Conservation (phyloP, 768 basidiomycete genomes). For the Pleurotus salmoneostramineus region DNA sequence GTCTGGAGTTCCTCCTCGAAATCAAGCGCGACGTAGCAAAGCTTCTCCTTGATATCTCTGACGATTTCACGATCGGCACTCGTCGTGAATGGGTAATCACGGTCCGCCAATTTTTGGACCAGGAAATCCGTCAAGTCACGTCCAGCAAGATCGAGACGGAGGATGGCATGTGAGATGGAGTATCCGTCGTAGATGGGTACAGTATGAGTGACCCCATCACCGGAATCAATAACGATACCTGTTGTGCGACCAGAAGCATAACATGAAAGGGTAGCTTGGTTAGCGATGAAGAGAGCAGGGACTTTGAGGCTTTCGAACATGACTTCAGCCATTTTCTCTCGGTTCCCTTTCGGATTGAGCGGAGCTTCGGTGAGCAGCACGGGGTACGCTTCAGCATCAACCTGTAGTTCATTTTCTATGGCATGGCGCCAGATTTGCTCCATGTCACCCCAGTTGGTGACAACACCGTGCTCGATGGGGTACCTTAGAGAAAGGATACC, state of each 20-base stretch:
- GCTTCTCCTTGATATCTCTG: slow-evolving; percentile 96
- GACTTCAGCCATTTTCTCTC: slow-evolving; percentile 96
- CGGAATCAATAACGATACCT: slow-evolving; percentile 92
- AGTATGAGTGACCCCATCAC: slow-evolving; percentile 94
- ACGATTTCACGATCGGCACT: slow-evolving; percentile 93
- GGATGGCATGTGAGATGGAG: slow-evolving; percentile 88
- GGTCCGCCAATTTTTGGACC: slow-evolving; percentile 83
- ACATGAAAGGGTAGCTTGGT: slow-evolving; percentile 87
- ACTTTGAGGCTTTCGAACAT: slow-evolving; percentile 97
- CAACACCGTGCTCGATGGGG: slow-evolving; percentile 91
- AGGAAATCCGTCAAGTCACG: slow-evolving; percentile 86
- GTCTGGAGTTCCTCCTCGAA: slow-evolving; percentile 93
- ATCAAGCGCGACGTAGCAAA: slow-evolving; percentile 92
- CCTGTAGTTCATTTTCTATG: slow-evolving; percentile 94
- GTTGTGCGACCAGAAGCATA: slow-evolving; percentile 96
- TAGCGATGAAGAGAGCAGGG: slow-evolving; percentile 88
- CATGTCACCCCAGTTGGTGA: slow-evolving; percentile 99
- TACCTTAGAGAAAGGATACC: slow-evolving; percentile 93
- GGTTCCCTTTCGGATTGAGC: slow-evolving; percentile 89
- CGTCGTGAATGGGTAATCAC: slow-evolving; percentile 93
- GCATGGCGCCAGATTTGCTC: slow-evolving; percentile 99
- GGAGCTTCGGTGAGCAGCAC: slow-evolving; percentile 90
- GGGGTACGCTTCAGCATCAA: slow-evolving; percentile 91
- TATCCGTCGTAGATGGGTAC: slow-evolving; percentile 97
- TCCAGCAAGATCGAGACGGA: slow-evolving; percentile 88